Evolutionary conservation across 179 eudicot genomes (phyloP).

Genomic region (Nepenthes alata): DNA sequence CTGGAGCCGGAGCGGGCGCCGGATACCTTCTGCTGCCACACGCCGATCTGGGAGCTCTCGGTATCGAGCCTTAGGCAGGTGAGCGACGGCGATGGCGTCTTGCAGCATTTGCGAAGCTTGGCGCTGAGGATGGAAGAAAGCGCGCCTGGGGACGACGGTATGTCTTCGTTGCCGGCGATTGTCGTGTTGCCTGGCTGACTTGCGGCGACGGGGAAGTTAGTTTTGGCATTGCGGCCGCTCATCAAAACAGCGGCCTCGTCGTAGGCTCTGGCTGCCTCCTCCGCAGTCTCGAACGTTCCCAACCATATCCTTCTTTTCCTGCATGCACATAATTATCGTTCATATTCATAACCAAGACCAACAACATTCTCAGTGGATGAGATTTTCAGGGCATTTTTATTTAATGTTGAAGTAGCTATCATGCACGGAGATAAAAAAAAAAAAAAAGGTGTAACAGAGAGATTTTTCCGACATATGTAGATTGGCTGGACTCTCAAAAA

Average conservation of each 20-base stretch:
- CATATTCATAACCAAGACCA: no score
- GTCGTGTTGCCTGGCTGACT: neutral
- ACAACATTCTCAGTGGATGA: no score
- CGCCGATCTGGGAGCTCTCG: slow-evolving; percentile 38
- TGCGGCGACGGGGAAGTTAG: slow-evolving; percentile 25
- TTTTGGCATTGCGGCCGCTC: slow-evolving; percentile 45
- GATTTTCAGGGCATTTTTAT: no score
- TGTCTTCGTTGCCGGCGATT: neutral
- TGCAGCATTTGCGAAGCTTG: slow-evolving; percentile 34
- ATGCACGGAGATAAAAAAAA: no score
- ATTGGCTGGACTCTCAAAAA: no score
- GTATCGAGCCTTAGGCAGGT: slow-evolving; percentile 44
- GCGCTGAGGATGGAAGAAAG: slow-evolving; percentile 31
- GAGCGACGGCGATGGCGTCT: slow-evolving; percentile 34
- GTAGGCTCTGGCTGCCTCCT: slow-evolving; percentile 44
- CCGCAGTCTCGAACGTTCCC: slow-evolving; percentile 40
- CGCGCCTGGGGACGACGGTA: slow-evolving; percentile 9
- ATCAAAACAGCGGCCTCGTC: slow-evolving; percentile 43
- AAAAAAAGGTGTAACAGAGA: no score
- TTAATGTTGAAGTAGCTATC: no score
- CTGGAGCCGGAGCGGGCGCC: slow-evolving; percentile 25
- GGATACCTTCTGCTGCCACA: slow-evolving; percentile 39
- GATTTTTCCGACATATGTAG: no score
- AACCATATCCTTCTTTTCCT: slow-evolving; percentile 49
- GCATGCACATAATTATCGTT: neutral